Percentiles rank a stretch among this genome's conserved stretches.
Evolutionary conservation across 768 basidiomycete species (phyloP).

Genomic region (Mycena latifolia): DNA sequence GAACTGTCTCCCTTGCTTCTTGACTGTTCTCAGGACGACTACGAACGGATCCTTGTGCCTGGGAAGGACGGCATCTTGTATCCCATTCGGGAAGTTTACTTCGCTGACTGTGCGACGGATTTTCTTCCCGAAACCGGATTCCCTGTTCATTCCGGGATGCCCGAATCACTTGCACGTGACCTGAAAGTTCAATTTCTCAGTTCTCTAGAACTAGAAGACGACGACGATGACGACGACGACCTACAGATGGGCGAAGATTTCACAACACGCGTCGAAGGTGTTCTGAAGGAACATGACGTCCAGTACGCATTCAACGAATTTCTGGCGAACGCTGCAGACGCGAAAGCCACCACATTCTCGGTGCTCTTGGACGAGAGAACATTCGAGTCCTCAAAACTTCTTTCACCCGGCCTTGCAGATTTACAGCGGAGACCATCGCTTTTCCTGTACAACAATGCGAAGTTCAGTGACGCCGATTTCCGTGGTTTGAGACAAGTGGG

Average conservation of each 20-base stretch:
- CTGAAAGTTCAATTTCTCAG: conserved; percentile 32
- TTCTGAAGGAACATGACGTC: conserved; percentile 40
- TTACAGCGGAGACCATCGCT: conserved; percentile 37
- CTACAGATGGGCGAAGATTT: conserved; percentile 45
- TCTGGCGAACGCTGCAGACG: conserved; percentile 47
- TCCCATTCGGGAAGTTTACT: conserved; percentile 18
- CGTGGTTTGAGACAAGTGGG: conserved; percentile 43
- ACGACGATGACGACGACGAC: conserved; percentile 33
- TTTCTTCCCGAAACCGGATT: conserved; percentile 24
- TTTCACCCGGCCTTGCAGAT: conserved; percentile 22
- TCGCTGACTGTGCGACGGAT: conserved; percentile 12
- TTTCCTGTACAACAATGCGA: conserved; percentile 43
- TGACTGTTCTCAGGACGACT: conserved; percentile 1
- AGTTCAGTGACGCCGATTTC: conserved; percentile 42
- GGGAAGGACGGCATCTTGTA: conserved; percentile 21
- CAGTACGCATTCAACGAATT: conserved; percentile 43
- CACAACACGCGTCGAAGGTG: conserved; percentile 37
- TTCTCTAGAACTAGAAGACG: conserved; percentile 28
- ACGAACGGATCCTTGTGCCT: conserved; percentile 18
- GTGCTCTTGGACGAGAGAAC: conserved; percentile 36
- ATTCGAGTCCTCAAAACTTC: conserved; percentile 26
- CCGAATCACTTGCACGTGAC: conserved; percentile 26
- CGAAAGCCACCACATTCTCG: conserved; percentile 37
- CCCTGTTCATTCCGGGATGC: conserved; percentile 14
- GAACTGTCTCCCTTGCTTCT: conserved; percentile 12